Evolutionary conservation across 371 early-diverging fungal species (phyloP).

Genomic region (Actinomucor elegans): DNA sequence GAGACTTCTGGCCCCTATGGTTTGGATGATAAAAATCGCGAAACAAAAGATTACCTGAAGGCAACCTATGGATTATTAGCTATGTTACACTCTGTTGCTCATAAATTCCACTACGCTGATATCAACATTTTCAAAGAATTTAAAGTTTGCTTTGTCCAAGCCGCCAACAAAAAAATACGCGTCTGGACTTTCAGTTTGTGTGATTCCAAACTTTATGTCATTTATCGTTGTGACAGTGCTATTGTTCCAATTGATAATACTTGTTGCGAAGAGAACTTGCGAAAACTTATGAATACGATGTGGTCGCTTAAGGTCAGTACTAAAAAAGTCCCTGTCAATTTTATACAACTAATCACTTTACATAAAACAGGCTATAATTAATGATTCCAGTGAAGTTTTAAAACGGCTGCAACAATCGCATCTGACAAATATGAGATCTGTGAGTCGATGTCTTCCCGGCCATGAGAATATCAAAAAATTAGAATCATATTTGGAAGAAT

Average conservation of each 20-base stretch:
- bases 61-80: slow-evolving; percentile 11
- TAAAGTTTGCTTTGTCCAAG: slow-evolving; percentile 17
- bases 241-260: slow-evolving; percentile 11
- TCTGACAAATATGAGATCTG: no score
- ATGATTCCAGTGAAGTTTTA: no score
- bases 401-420: no score
- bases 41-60: slow-evolving; percentile 17
- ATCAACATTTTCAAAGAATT: slow-evolving; percentile 9
- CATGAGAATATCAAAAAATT: no score
- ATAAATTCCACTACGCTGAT: slow-evolving; percentile 13
- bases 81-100: slow-evolving; percentile 5
- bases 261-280: no score
- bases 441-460: no score
- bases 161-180: slow-evolving; percentile 17
- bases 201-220: slow-evolving; percentile 11
- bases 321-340: no score
- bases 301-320: no score
- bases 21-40: slow-evolving; percentile 8
- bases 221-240: slow-evolving; percentile 6
- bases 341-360: no score
- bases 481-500: no score
- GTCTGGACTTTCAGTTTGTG: slow-evolving; percentile 20
- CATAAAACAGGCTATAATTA: no score
- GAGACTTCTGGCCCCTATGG: slow-evolving; percentile 22
- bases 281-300: no score